Evolutionary conservation across 2,329 filamentous ascomycete species (phyloP), one percentile per base, ranked within the genome.

Genomic region (Xylaria sp.): DNA sequence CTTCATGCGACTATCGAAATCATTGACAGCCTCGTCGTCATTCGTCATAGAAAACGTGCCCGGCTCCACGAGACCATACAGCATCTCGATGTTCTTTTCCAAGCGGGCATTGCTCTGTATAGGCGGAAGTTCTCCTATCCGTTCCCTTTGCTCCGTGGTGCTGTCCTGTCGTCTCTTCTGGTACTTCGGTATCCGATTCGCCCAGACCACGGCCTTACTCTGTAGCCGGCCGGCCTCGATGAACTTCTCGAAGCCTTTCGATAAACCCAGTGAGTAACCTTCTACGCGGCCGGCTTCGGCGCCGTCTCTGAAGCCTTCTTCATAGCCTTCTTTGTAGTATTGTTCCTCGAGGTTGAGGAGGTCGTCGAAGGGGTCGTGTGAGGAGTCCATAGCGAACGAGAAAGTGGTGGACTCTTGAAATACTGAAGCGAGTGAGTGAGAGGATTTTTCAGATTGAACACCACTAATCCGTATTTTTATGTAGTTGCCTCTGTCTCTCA

Each of bases 231-330:
- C 93, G 73, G 91, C 83, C 63, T 91, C 87, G 48, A 89, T 72
- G 70, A 95, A 97, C 76, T 96, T 97, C 68, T 96, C 91, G 68
- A 94, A 97, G 0, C 92, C 93, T 65, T 92, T 94, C 72, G 95
- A 89, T 48, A 97, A 84, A 0, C 93, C 94, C 71, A 97, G 91
- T 18, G 91, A 84, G 55, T 92, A 89, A 62, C 94, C 94, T 80
- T 99, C 94, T 65, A 91, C 85, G 59, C 87, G 86, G 46, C 94
- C 94, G 37, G 90, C 88, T 60, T 82, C 81, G 47, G 84, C 79
- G 61, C 94, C 94, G 74, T 96, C 93, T 47, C 80, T 76, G 52
- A 85, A 74, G 49, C 94, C 94, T 57, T 91, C 82, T 4, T 80
- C 74, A 77, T 92, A 93, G 60, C 94, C 94, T 74, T 93, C 85